Evolutionary conservation across 768 basidiomycete genomes (phyloP).

Genomic region (Galerina sulciceps): DNA sequence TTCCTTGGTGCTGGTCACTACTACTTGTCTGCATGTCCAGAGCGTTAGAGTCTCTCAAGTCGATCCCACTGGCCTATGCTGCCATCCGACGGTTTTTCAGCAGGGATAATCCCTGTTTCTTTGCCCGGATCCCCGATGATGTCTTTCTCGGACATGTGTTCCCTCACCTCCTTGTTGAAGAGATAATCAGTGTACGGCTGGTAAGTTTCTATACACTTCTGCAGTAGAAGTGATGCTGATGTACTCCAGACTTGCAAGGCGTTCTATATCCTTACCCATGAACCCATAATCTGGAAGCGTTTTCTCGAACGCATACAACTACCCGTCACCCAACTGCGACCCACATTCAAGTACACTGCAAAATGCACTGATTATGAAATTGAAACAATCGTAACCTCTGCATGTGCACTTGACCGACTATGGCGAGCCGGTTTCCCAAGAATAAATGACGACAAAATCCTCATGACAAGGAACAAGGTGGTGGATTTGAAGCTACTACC

Average conservation of each 20-base stretch:
- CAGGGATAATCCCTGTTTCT: neutral
- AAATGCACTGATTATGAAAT: conserved; percentile 44
- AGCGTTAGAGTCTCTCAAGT: neutral
- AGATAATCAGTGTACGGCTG: conserved; percentile 48
- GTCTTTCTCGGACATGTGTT: conserved; percentile 49
- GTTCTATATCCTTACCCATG: conserved; percentile 67
- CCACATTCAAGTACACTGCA: conserved; percentile 51
- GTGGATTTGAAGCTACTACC: conserved; percentile 62
- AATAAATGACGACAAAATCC: conserved; percentile 27
- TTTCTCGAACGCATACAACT: conserved; percentile 56
- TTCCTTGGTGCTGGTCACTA: conserved; percentile 18
- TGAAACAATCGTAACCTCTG: conserved; percentile 64
- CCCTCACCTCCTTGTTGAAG: conserved; percentile 45
- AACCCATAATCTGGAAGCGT: conserved; percentile 72
- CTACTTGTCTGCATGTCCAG: neutral
- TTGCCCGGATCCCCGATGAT: conserved; percentile 32
- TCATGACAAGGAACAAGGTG: conserved; percentile 40
- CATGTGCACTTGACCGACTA: conserved; percentile 62
- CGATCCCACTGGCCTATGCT: neutral
- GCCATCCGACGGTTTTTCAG: conserved; percentile 9
- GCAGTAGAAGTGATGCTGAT: neutral
- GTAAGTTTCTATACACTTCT: conserved; percentile 27
- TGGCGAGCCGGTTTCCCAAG: conserved; percentile 51
- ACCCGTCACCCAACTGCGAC: conserved; percentile 65
- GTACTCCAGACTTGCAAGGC: conserved; percentile 54